phyloP scores from a whole-genome alignment of 2,329 filamentous ascomycete species.

The Fusarium begoniae region DNA sequence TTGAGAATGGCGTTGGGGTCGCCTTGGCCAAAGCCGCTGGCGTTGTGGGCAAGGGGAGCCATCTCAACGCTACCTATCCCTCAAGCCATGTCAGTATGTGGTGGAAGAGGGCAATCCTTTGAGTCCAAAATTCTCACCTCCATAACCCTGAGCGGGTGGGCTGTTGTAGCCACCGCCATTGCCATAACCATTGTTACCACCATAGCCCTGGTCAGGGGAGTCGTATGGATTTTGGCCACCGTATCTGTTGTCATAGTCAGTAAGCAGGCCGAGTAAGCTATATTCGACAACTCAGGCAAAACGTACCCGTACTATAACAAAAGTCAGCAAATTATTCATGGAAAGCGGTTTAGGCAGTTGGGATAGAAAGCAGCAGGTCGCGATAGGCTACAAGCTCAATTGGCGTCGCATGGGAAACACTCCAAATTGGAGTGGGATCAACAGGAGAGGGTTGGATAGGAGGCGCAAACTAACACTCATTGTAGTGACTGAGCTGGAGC shows the following conservation, averaged over 20 bases:
- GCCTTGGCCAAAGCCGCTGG: slow-evolving; percentile 55
- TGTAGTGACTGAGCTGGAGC: slow-evolving; percentile 33
- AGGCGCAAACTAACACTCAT: slow-evolving; percentile 46
- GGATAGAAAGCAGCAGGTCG: not conserved
- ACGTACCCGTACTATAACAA: slow-evolving; percentile 64
- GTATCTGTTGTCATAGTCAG: slow-evolving; percentile 59
- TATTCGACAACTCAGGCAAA: slow-evolving; percentile 15
- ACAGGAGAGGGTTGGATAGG: slow-evolving; percentile 24
- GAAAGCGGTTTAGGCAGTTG: not conserved
- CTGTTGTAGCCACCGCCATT: slow-evolving; percentile 38
- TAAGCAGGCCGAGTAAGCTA: slow-evolving; percentile 8
- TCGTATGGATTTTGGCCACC: slow-evolving; percentile 68
- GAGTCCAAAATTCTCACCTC: slow-evolving; percentile 36
- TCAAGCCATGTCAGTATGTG: slow-evolving; percentile 43
- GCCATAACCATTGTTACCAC: slow-evolving; percentile 34
- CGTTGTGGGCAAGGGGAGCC: slow-evolving; percentile 68
- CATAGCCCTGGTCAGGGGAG: slow-evolving; percentile 55
- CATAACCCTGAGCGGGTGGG: slow-evolving; percentile 31
- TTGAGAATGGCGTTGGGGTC: slow-evolving; percentile 84
- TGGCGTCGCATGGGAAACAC: not conserved
- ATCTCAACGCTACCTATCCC: slow-evolving; percentile 70
- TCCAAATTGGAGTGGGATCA: not conserved
- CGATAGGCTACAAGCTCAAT: not conserved
- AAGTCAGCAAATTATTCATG: not conserved
- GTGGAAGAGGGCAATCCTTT: not conserved